Conservation (phyloP, 1,139 yeast species). For the Meyerozyma guilliermondii region DNA sequence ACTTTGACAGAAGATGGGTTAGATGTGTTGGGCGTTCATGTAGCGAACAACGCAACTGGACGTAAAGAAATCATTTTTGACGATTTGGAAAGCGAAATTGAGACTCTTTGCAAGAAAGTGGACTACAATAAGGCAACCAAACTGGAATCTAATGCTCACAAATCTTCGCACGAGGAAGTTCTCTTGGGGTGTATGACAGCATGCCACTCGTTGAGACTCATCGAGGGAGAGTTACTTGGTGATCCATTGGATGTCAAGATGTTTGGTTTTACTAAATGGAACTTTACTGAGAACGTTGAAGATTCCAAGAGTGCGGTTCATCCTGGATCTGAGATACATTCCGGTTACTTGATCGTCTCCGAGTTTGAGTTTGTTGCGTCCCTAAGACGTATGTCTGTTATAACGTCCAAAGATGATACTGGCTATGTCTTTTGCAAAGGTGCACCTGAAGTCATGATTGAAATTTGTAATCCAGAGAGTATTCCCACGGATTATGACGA, state of each 20-base stretch:
- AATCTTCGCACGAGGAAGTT: constrained; percentile 24
- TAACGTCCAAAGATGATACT: constrained; percentile 36
- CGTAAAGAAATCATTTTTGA: constrained; percentile 51
- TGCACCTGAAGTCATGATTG: constrained; percentile 93
- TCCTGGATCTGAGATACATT: constrained; percentile 23
- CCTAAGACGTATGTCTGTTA: constrained; percentile 86
- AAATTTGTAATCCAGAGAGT: constrained; percentile 64
- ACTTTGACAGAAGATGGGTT: constrained; percentile 95
- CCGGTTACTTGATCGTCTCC: constrained; percentile 51
- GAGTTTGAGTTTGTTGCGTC: constrained; percentile 84
- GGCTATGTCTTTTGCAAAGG: constrained; percentile 74
- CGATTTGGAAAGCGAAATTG: constrained; percentile 30
- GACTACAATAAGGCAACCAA: constrained; percentile 5
- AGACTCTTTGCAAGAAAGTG: constrained; percentile 13
- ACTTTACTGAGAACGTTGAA: constrained; percentile 58
- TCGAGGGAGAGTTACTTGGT: constrained; percentile 79
- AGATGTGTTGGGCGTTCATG: constrained; percentile 84
- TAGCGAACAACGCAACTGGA: constrained; percentile 48
- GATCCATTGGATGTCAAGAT: constrained; percentile 91
- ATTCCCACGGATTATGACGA: constrained; percentile 75
- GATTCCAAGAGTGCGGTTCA: constrained; percentile 21
- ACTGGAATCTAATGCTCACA: constrained; percentile 14
- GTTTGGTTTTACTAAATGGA: constrained; percentile 86
- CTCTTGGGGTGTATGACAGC: constrained; percentile 61
- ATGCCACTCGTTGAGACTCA: constrained; percentile 80